These are phyloP conservation scores for Bimuria novae-zelandiae DNA, from an alignment of 2,329 filamentous ascomycete species.

Conservation along the genomic window DNA sequence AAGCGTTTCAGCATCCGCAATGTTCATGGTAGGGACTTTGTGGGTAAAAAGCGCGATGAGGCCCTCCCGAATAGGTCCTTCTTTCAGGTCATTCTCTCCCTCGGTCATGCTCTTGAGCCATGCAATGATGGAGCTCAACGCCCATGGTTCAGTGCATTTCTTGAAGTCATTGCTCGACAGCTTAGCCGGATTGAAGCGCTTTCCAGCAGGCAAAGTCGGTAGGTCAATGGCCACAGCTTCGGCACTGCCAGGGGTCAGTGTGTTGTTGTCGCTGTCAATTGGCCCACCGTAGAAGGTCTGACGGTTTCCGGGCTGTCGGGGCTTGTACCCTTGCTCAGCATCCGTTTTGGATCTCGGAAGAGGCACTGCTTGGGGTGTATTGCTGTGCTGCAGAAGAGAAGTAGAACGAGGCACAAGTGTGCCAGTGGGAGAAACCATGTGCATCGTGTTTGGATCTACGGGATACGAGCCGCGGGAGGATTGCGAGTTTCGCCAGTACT, in stretches of 20 bases:
- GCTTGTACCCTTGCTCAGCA: slow-evolving; percentile 65
- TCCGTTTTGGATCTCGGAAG: slow-evolving; percentile 95
- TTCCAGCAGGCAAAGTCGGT: slow-evolving; percentile 78
- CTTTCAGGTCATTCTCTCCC: slow-evolving; percentile 84
- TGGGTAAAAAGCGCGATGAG: slow-evolving; percentile 87
- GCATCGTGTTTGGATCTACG: slow-evolving; percentile 33
- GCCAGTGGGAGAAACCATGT: slow-evolving; percentile 40
- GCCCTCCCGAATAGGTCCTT: slow-evolving; percentile 83
- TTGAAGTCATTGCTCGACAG: slow-evolving; percentile 79
- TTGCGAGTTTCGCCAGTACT: slow-evolving; percentile 44
- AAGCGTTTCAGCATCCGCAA: slow-evolving; percentile 89
- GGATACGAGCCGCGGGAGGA: slow-evolving; percentile 39
- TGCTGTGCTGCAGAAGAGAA: slow-evolving; percentile 81
- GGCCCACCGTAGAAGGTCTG: slow-evolving; percentile 42
- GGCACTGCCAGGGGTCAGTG: slow-evolving; percentile 56
- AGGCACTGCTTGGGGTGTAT: slow-evolving; percentile 75
- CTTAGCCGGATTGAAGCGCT: slow-evolving; percentile 85
- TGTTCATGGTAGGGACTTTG: slow-evolving; percentile 98
- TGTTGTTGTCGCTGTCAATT: slow-evolving; percentile 55
- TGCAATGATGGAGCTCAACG: slow-evolving; percentile 79
- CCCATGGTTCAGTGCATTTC: slow-evolving; percentile 89
- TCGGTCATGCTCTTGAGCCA: slow-evolving; percentile 92
- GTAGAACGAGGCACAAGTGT: slow-evolving; percentile 44
- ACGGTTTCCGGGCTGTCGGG: slow-evolving; percentile 48
- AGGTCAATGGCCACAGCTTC: slow-evolving; percentile 73